Evolutionary conservation across 495 filamentous ascomycete species (phyloP).

Genomic region (Penicillium salamii): DNA sequence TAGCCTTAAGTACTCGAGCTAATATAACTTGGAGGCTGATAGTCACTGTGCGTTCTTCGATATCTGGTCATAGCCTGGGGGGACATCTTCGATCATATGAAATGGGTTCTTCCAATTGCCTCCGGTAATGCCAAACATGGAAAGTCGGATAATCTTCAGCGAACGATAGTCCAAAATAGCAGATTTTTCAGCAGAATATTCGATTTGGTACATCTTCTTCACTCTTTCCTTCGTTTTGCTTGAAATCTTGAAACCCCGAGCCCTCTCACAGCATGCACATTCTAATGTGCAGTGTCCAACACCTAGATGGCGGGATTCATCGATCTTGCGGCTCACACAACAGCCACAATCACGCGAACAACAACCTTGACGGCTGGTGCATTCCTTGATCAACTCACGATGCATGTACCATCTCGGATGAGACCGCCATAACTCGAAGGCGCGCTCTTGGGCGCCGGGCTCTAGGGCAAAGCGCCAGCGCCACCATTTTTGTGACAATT

Average conservation of each 20-base stretch:
- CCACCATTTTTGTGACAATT: background rate
- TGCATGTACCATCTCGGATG: constrained; percentile 10
- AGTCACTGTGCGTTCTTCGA: too few relatives aligned
- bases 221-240: background rate
- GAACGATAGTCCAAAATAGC: too few relatives aligned
- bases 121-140: background rate
- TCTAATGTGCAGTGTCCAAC: constrained; percentile 10
- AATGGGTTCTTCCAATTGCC: background rate
- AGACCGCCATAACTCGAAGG: constrained; percentile 1
- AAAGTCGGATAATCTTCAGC: background rate
- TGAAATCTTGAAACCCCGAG: background rate
- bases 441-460: background rate
- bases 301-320: background rate
- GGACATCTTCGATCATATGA: background rate
- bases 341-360: constrained; percentile 7
- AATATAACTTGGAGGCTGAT: too few relatives aligned
- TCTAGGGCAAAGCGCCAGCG: background rate
- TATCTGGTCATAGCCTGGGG: too few relatives aligned
- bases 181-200: too few relatives aligned
- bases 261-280: constrained; percentile 6
- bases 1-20: too few relatives aligned
- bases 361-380: constrained; percentile 5
- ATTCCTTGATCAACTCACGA: background rate
- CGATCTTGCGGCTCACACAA: constrained; percentile 1
- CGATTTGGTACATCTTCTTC: background rate